Conservation (phyloP, 345 rosid species). For the Murraya paniculata region DNA sequence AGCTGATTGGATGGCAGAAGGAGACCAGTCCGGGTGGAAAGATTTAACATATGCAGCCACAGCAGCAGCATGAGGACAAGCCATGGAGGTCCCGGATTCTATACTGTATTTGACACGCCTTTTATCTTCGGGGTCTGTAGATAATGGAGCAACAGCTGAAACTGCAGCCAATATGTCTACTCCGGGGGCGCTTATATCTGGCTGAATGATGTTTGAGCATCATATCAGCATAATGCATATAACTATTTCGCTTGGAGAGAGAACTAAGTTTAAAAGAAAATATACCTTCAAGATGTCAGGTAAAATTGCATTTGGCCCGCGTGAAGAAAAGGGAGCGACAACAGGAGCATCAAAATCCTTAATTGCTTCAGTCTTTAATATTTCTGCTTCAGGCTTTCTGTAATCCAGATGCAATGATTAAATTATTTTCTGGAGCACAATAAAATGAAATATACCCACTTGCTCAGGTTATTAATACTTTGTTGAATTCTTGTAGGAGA, state of each 20-base stretch:
- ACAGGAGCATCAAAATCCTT: slow-evolving; percentile 30
- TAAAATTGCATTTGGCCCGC: slow-evolving; percentile 31
- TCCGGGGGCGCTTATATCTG: slow-evolving; percentile 50
- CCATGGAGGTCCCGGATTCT: slow-evolving; percentile 54
- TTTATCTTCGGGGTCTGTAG: slow-evolving; percentile 13
- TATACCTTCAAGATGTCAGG: slow-evolving; percentile 25
- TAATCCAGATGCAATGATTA: neutral
- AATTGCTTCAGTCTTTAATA: slow-evolving; percentile 31
- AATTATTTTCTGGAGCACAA: neutral
- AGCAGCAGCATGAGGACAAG: slow-evolving; percentile 55
- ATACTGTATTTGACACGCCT: slow-evolving; percentile 28
- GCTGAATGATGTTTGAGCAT: slow-evolving; percentile 28
- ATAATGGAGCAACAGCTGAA: slow-evolving; percentile 24
- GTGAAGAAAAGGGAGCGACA: slow-evolving; percentile 38
- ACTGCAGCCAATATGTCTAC: slow-evolving; percentile 41
- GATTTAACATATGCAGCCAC: slow-evolving; percentile 41
- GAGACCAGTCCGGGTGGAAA: slow-evolving; percentile 47
- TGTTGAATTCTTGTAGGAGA: slow-evolving; percentile 28
- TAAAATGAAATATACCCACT: neutral
- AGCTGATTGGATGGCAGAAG: slow-evolving; percentile 59
- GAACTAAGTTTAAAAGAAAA: neutral
- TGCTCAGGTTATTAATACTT: slow-evolving; percentile 18
- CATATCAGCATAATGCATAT: neutral
- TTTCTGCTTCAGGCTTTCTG: slow-evolving; percentile 14
- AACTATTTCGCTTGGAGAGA: neutral